Conservation (phyloP, 768 basidiomycete species). For the Chiua virens region DNA sequence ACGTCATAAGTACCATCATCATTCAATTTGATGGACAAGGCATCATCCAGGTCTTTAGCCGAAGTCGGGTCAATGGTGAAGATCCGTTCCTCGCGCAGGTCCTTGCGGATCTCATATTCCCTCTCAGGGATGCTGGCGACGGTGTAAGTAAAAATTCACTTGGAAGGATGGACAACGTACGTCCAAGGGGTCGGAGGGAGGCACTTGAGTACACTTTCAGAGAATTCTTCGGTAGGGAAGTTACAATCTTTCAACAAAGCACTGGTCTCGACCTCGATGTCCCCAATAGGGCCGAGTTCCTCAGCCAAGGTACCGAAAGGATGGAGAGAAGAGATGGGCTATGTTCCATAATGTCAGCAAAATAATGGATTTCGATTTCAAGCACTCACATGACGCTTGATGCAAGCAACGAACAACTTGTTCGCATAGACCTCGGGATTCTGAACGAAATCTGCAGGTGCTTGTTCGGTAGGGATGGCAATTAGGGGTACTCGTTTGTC, state of each 20-base stretch:
- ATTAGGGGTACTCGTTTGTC: conserved; percentile 99
- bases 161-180: conserved; percentile 41
- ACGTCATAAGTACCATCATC: conserved; percentile 93
- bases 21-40: conserved; percentile 82
- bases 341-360: conserved; percentile 21
- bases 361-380: conserved; percentile 5
- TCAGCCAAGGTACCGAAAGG: conserved; percentile 98
- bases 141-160: conserved; percentile 8
- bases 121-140: conserved; percentile 75
- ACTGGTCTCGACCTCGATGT: conserved; percentile 96
- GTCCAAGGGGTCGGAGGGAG: conserved; percentile 94
- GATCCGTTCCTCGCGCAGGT: conserved; percentile 78
- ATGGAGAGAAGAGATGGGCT: conserved; percentile 95
- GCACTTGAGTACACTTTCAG: conserved; percentile 93
- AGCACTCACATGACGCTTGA: conserved; percentile 88
- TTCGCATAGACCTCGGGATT: conserved; percentile 89
- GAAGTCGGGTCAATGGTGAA: conserved; percentile 92
- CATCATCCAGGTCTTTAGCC: conserved; percentile 95
- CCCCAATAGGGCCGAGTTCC: conserved; percentile 97
- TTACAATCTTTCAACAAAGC: conserved; percentile 98
- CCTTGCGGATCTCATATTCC: conserved; percentile 85
- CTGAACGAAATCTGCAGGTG: conserved; percentile 93
- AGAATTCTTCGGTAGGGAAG: conserved; percentile 97
- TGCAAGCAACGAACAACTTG: conserved; percentile 94
- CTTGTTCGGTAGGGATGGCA: conserved; percentile 98